Base-by-base conservation (phyloP, 2,329 filamentous ascomycete species). In the Sordariomycetes sp. region DNA sequence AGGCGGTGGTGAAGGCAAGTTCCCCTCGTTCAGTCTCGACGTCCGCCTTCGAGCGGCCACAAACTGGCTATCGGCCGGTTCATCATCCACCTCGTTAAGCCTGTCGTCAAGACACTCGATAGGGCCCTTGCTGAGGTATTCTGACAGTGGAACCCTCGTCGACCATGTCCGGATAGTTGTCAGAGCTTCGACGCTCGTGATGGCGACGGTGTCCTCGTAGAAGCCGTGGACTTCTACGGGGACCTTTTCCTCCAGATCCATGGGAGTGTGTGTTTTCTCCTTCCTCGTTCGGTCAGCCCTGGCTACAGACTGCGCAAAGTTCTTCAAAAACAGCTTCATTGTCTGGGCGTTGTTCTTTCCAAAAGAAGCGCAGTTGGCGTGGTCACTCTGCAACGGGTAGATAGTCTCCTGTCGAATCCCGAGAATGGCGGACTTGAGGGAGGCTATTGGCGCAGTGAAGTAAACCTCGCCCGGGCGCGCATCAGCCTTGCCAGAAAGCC, bases 371-470 rank as follows among this genome's bases (percentile, higher is more conserved):
- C 79, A 78, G 58, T 79, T 75, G 2, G 78, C 76, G 59, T 82
- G 79, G 55, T 81, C 77, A 60, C 76, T 81, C 60, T 82, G 77
- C 8, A 82, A 66, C 0, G 79, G 77, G 20, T 78, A 76, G 5
- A 80, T 77, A 1, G 74, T 73, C 63, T 82, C 79, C 24, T 77
- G 74, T 22, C 79, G 71, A 61, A 78, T 73, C 1, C 77, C 77
- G 0, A 82, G 67, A 1, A 82, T 72, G 8, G 72, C 76, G 0
- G 79, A 82, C 20, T 80, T 81, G 64, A 80, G 79, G 0, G 82
- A 83, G 0, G 80, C 79, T 18, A 86, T 69, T 0, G 82, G 81
- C 0, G 81, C 81, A 8, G 79, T 79, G 59, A 85, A 83, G 63
- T 80, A 80, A 2, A 83, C 73, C 58, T 79, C 77, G 3, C 70